Percentiles rank a stretch among this genome's conserved stretches.
Evolutionary conservation across 345 rosid species (phyloP).

Genomic region (Anastatica hierochuntica): DNA sequence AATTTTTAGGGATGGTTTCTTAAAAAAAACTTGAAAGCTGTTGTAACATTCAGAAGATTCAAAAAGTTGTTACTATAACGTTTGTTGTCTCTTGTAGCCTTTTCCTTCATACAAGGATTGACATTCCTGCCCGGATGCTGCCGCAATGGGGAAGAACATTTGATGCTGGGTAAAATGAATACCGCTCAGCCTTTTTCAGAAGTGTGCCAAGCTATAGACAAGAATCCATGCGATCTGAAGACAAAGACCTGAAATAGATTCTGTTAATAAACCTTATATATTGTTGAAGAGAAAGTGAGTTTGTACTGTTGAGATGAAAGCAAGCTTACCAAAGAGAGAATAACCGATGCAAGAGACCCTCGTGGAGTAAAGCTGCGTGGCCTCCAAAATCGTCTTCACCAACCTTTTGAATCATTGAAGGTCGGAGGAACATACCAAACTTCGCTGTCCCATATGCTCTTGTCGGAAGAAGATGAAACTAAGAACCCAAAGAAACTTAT

Average conservation of each 20-base stretch:
- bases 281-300: background rate
- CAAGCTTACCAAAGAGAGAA: conserved; percentile 73
- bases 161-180: conserved; percentile 16
- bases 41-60: conserved; percentile 8
- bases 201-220: conserved; percentile 91
- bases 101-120: conserved; percentile 3
- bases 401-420: conserved; percentile 54
- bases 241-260: too few species aligned
- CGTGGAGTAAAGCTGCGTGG: conserved; percentile 86
- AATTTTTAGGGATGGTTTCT: conserved; percentile 13
- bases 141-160: background rate
- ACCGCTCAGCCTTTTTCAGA: conserved; percentile 27
- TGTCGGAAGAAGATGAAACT: too few species aligned
- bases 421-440: too few species aligned
- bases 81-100: background rate
- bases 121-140: conserved; percentile 9
- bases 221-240: conserved; percentile 42
- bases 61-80: background rate
- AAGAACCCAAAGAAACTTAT: too few species aligned
- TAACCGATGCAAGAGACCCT: conserved; percentile 83
- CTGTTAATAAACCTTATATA: too few species aligned
- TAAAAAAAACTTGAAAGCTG: conserved; percentile 8
- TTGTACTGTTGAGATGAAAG: background rate
- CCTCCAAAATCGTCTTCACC: conserved; percentile 97
- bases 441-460: too few species aligned